A percentile compares a stretch with the other conserved stretches of the same genome.
These are phyloP conservation scores for Stentor coeruleus DNA, from an alignment of 73 alveolate genomes.

Conservation along the genomic window DNA sequence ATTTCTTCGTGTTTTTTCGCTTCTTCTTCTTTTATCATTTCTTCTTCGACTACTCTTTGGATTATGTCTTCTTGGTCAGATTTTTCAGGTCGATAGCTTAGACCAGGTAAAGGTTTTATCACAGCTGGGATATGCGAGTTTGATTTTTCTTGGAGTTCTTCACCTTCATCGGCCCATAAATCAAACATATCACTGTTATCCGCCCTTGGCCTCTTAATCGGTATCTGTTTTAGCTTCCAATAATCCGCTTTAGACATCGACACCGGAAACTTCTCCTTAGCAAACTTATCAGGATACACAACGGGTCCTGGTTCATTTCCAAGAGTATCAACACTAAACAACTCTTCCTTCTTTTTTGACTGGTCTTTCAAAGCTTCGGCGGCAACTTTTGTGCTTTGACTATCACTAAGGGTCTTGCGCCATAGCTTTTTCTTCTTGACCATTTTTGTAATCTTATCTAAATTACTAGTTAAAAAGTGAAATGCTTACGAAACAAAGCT, in stretches of 20 bases:
- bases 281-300: conserved; percentile 1
- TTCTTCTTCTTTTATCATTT: background rate
- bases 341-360: background rate
- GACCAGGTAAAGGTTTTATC: conserved; percentile 6
- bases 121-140: conserved; percentile 22
- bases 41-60: conserved; percentile 9
- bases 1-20: background rate
- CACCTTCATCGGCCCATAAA: conserved; percentile 7
- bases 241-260: background rate
- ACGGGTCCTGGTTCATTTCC: background rate
- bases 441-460: background rate
- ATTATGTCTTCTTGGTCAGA: background rate
- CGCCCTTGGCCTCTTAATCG: background rate
- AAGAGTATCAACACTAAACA: background rate
- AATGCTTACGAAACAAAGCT: conserved; percentile 61
- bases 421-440: conserved; percentile 13
- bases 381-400: background rate
- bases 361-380: background rate
- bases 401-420: background rate
- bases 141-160: background rate
- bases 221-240: background rate
- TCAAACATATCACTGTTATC: background rate
- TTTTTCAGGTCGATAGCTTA: background rate
- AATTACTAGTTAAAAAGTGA: conserved; percentile 18
- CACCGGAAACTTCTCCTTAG: background rate